These are phyloP conservation scores for Chalaropsis thielavioides DNA, from an alignment of 2,329 filamentous ascomycete genomes.

Conservation along the genomic window DNA sequence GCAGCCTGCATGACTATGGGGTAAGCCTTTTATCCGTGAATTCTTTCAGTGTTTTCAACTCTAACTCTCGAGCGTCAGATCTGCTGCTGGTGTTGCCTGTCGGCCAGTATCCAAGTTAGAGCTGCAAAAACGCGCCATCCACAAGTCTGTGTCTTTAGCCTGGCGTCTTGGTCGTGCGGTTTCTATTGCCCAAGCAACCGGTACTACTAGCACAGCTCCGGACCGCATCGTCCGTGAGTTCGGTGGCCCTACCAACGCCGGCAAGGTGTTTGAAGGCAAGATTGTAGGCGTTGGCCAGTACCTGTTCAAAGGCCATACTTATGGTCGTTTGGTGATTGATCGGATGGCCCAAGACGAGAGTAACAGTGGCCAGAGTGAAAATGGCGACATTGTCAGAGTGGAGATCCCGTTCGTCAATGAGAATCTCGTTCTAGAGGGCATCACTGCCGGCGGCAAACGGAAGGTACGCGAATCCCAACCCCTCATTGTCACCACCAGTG, in stretches of 20 bases:
- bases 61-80: conserved; percentile 21
- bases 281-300: conserved; percentile 19
- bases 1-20: conserved; percentile 17
- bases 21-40: conserved; percentile 9
- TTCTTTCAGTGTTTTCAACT: not conserved
- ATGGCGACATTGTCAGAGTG: conserved; percentile 20
- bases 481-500: not conserved
- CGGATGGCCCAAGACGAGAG: conserved; percentile 28
- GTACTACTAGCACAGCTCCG: conserved; percentile 29
- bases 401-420: conserved; percentile 45
- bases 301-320: conserved; percentile 14
- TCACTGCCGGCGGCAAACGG: conserved; percentile 19
- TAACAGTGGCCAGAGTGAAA: conserved; percentile 21
- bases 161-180: conserved; percentile 38
- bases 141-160: conserved; percentile 27
- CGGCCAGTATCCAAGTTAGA: conserved; percentile 24
- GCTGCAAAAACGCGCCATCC: conserved; percentile 24
- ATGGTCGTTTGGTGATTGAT: conserved; percentile 30
- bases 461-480: conserved; percentile 17
- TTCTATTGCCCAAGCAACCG: conserved; percentile 30
- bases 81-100: conserved; percentile 26
- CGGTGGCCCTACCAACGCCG: conserved; percentile 24
- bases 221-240: conserved; percentile 27
- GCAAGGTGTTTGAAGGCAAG: conserved; percentile 22
- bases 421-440: conserved; percentile 32